phyloP scores from a whole-genome alignment of 768 basidiomycete species.

The Holtermannia corniformis region DNA sequence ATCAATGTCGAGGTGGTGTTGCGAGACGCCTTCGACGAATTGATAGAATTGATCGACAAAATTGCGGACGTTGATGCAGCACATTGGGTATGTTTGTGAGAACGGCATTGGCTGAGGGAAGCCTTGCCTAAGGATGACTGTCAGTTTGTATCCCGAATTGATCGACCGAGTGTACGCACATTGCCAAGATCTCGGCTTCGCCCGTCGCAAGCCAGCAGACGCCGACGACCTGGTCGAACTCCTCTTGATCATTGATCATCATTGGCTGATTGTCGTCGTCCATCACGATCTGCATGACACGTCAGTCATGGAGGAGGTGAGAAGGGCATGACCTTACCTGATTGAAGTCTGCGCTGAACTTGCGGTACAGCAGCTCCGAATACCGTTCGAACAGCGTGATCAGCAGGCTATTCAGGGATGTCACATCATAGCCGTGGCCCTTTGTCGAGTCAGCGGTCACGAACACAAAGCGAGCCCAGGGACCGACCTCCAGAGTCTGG shows the following conservation, averaged over 20 bases:
- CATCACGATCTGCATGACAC: slow-evolving; percentile 56
- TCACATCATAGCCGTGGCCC: slow-evolving; percentile 79
- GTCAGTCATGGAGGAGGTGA: not conserved
- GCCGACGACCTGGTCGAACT: slow-evolving; percentile 64
- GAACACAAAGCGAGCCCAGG: not conserved
- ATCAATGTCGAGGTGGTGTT: slow-evolving; percentile 84
- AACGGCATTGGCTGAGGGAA: slow-evolving; percentile 74
- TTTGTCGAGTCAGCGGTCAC: slow-evolving; percentile 37
- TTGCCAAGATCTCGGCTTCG: slow-evolving; percentile 50
- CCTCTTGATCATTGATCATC: slow-evolving; percentile 51
- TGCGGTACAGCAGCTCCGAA: slow-evolving; percentile 63
- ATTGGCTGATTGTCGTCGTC: slow-evolving; percentile 86
- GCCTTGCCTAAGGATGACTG: slow-evolving; percentile 45
- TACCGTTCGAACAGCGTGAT: slow-evolving; percentile 87
- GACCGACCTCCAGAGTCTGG: slow-evolving; percentile 76
- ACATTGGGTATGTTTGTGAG: slow-evolving; percentile 91
- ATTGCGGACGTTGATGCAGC: slow-evolving; percentile 79
- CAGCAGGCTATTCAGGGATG: slow-evolving; percentile 70
- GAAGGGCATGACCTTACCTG: slow-evolving; percentile 48
- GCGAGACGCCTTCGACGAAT: slow-evolving; percentile 88
- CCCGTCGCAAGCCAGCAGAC: slow-evolving; percentile 70
- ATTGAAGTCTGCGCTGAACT: slow-evolving; percentile 74
- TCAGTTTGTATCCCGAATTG: no score
- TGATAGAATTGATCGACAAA: slow-evolving; percentile 94
- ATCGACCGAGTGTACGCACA: slow-evolving; percentile 41